Evolutionary conservation across 306 rosid species (phyloP).

Genomic region (Prinsepia uniflora): DNA sequence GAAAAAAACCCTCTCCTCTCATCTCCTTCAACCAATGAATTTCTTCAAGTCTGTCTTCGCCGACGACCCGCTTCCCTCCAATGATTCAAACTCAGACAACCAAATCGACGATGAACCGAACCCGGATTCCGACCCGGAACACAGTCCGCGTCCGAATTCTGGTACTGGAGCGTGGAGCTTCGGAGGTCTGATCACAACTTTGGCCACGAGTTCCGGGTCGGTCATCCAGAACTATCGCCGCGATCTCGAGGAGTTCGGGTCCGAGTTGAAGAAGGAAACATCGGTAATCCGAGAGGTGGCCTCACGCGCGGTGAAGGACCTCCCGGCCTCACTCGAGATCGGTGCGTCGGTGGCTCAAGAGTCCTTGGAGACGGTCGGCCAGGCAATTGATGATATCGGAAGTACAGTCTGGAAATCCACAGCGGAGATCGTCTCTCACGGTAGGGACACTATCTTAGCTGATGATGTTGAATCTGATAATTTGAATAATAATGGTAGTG

Average conservation of each 20-base stretch:
- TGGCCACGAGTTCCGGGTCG: slow-evolving; percentile 73
- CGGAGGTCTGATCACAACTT: slow-evolving; percentile 66
- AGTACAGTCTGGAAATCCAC: slow-evolving; percentile 87
- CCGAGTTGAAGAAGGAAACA: slow-evolving; percentile 68
- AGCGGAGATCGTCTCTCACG: slow-evolving; percentile 69
- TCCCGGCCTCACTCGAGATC: slow-evolving; percentile 68
- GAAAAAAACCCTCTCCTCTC: background rate
- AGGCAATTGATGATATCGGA: slow-evolving; percentile 92
- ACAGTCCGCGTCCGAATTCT: slow-evolving; percentile 1
- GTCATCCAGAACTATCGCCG: slow-evolving; percentile 66
- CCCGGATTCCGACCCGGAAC: slow-evolving; percentile 7
- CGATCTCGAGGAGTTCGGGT: slow-evolving; percentile 81
- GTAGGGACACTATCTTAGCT: slow-evolving; percentile 57
- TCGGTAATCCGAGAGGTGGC: slow-evolving; percentile 78
- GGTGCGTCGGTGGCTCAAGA: slow-evolving; percentile 93
- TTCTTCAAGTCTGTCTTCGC: slow-evolving; percentile 65
- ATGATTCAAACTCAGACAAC: slow-evolving; percentile 5
- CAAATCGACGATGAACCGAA: slow-evolving; percentile 16
- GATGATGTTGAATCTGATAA: slow-evolving; percentile 51
- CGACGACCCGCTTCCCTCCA: slow-evolving; percentile 40
- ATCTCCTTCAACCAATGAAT: slow-evolving; percentile 15
- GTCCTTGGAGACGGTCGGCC: slow-evolving; percentile 90
- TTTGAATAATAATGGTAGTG: slow-evolving; percentile 25
- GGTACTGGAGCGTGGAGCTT: slow-evolving; percentile 55
- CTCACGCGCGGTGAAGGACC: slow-evolving; percentile 83